phyloP scores from a whole-genome alignment of 768 basidiomycete species.

The Pulveroboletus frians region DNA sequence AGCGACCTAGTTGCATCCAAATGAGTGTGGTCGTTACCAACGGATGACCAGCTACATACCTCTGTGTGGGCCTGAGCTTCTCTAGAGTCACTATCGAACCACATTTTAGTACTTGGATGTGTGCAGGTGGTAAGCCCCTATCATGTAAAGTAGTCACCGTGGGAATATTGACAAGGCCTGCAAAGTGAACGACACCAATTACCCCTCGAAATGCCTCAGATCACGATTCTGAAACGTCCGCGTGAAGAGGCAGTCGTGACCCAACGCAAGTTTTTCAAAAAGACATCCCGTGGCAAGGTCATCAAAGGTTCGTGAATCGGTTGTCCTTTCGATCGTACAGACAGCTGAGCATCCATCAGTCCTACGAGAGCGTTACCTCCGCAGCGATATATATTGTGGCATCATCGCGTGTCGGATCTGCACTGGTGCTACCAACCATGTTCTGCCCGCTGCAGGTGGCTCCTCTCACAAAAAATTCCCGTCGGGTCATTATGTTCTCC shows the following conservation, averaged over 20 bases:
- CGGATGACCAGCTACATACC: neutral
- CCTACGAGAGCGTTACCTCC: slow-evolving; percentile 87
- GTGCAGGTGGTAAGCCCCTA: too few relatives aligned
- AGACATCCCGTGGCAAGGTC: slow-evolving; percentile 90
- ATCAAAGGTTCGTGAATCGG: slow-evolving; percentile 63
- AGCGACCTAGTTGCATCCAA: slow-evolving; percentile 7
- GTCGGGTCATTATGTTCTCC: slow-evolving; percentile 75
- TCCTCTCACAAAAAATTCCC: slow-evolving; percentile 51
- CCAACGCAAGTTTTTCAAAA: slow-evolving; percentile 93
- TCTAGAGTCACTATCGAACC: slow-evolving; percentile 18
- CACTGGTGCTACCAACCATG: slow-evolving; percentile 32
- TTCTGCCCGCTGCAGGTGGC: slow-evolving; percentile 59
- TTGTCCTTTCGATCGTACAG: neutral
- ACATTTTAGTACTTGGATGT: slow-evolving; percentile 12
- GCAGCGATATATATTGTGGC: slow-evolving; percentile 89
- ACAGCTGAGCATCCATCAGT: slow-evolving; percentile 42
- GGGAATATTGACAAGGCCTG: neutral
- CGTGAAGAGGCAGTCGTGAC: slow-evolving; percentile 67
- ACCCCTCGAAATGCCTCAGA: slow-evolving; percentile 42
- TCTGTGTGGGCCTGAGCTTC: slow-evolving; percentile 23
- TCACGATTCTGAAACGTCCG: slow-evolving; percentile 70
- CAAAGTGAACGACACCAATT: neutral
- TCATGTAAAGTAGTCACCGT: slow-evolving; percentile 1
- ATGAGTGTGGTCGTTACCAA: neutral
- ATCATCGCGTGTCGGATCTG: slow-evolving; percentile 68